Evolutionary conservation across 2,329 filamentous ascomycete species (phyloP), one percentile per base, ranked within the genome.

Genomic region (Diplodia corticola): DNA sequence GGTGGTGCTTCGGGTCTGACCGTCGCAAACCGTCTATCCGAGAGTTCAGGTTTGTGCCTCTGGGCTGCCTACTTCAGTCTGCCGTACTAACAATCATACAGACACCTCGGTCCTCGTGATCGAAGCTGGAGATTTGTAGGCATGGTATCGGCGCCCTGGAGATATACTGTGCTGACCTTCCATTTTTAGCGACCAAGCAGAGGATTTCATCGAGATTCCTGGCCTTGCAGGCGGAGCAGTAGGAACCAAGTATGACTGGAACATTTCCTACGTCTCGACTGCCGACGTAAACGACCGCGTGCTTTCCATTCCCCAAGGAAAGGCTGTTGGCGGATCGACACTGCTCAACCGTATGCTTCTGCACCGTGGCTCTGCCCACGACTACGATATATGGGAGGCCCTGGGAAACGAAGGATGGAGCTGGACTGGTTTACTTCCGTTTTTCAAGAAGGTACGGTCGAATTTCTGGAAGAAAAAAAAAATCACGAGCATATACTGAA

Each of bases 311-410:
- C 46, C 55, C 5, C 44, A 49, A 44, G 64, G 64, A n/a, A 66
- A 66, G 46, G 46, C 28, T 12, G 26, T 66, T 7, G 55, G 64
- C 22, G 64, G 77, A 26, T 75, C 69, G 5, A 74, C 70, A 40
- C 76, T 75, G 35, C 69, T 80, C 66, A 80, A 79, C 54, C 57
- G 59, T 24, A 51, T 48, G 30, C 54, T 55, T n/a, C 15, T 15
- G 30, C 46, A 61, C 15, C 57, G 48, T 22, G 54, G 54, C 7
- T 60, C 55, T 33, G 40, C 17, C 3, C 37, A 60, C 44, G 69
- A 70, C 15, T 67, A 67, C n/a, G 67, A 69, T 20, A 49, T 51
- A 13, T 70, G 69, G 69, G 65, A 55, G 10, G 28, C 67, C 17
- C 24, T 67, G 22, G 64, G 67, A 4, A 61, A 63, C 35, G 28